These are phyloP conservation scores for Globisporangium perplexum DNA, from an alignment of 352 stramenopile species.

Conservation along the genomic window DNA sequence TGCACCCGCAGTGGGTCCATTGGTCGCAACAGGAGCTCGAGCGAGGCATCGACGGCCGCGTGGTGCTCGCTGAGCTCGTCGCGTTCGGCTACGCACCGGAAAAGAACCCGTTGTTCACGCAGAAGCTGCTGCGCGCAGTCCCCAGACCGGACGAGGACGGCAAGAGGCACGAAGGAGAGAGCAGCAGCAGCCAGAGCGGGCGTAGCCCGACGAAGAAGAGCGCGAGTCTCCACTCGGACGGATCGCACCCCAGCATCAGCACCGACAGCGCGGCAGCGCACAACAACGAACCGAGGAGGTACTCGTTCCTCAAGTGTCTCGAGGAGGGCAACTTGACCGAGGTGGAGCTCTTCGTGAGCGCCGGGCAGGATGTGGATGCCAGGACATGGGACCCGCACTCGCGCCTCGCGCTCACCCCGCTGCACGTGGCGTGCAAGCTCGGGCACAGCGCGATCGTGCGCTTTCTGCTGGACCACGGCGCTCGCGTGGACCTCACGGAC, in stretches of 20 bases:
- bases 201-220: not conserved
- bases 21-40: conserved; percentile 59
- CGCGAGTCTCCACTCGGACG: not conserved
- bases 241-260: not conserved
- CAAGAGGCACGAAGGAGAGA: conserved; percentile 1
- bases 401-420: conserved; percentile 28
- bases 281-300: conserved; percentile 21
- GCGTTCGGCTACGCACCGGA: conserved; percentile 40
- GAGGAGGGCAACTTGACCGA: conserved; percentile 34
- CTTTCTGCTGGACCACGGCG: conserved; percentile 44
- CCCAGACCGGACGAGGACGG: conserved; percentile 2
- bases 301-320: conserved; percentile 43
- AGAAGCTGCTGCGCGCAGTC: conserved; percentile 25
- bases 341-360: conserved; percentile 60
- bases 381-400: conserved; percentile 27
- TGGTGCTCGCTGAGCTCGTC: conserved; percentile 52
- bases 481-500: conserved; percentile 37
- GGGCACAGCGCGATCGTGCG: conserved; percentile 32
- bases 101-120: conserved; percentile 48
- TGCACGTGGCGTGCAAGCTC: conserved; percentile 53
- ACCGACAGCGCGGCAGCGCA: not conserved
- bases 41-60: conserved; percentile 47
- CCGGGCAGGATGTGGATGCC: conserved; percentile 54
- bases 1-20: conserved; percentile 59
- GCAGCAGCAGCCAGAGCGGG: not conserved